phyloP scores from a whole-genome alignment of 208 protist genomes.

The Wallacemonas rigidus region DNA sequence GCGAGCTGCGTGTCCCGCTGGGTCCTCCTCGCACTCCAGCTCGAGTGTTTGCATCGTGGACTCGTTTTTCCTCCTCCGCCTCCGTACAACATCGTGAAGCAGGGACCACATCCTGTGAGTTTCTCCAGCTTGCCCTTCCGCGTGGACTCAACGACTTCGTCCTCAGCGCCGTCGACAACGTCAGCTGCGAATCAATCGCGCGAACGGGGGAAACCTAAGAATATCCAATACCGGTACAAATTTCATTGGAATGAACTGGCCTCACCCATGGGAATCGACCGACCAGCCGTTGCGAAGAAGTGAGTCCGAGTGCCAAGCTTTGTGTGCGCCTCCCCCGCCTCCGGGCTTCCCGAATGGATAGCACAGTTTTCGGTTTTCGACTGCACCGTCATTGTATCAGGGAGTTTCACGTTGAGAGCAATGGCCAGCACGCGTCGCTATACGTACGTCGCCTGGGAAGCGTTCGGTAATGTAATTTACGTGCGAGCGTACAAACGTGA shows the following conservation, averaged over 20 bases:
- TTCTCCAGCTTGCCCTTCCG: conserved; percentile 6
- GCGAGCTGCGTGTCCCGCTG: conserved; percentile 35
- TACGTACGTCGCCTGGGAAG: not conserved
- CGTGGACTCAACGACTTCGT: conserved; percentile 3
- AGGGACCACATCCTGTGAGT: conserved; percentile 21
- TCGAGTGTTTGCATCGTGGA: conserved; percentile 40
- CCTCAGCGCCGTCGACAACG: conserved; percentile 4
- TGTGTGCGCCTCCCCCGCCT: not conserved
- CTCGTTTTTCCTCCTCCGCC: conserved; percentile 43
- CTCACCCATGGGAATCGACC: conserved; percentile 7
- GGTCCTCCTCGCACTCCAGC: conserved; percentile 40
- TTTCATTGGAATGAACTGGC: conserved; percentile 44
- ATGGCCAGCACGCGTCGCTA: no score
- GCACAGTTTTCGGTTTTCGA: no score
- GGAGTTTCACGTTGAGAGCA: no score
- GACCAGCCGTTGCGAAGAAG: not conserved
- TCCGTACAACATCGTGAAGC: conserved; percentile 26
- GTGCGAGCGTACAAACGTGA: not conserved
- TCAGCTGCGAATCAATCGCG: not conserved
- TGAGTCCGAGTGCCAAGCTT: not conserved
- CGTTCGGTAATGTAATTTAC: not conserved
- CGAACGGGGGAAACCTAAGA: conserved; percentile 17
- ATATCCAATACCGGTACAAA: conserved; percentile 56
- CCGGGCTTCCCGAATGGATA: no score
- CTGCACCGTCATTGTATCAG: no score